Conservation (phyloP, 495 filamentous ascomycete species). For the Letharia lupina region DNA sequence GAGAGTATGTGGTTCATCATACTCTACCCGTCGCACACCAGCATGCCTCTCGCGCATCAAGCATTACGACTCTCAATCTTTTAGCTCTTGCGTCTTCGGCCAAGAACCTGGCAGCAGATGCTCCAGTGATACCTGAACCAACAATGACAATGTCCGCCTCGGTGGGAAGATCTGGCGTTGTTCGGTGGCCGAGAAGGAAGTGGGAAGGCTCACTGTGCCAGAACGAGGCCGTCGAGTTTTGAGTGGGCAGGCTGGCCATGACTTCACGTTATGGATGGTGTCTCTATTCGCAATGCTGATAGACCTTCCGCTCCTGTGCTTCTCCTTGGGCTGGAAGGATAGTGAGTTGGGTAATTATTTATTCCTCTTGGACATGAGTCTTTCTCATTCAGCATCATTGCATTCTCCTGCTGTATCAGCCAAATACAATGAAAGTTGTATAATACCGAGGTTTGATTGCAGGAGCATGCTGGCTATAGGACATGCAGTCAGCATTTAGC, state of each 20-base stretch:
- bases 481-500: too few relatives aligned
- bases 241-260: slow-evolving; percentile 28
- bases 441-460: too few relatives aligned
- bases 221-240: slow-evolving; percentile 57
- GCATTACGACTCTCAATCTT: slow-evolving; percentile 50
- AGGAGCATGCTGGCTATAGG: too few relatives aligned
- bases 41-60: slow-evolving; percentile 72
- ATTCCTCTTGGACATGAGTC: too few relatives aligned
- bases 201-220: slow-evolving; percentile 56
- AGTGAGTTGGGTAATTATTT: too few relatives aligned
- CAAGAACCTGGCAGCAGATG: slow-evolving; percentile 57
- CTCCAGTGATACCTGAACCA: slow-evolving; percentile 64
- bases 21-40: slow-evolving; percentile 69
- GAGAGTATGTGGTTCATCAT: neutral
- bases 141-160: slow-evolving; percentile 59
- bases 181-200: slow-evolving; percentile 49
- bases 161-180: slow-evolving; percentile 51
- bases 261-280: slow-evolving; percentile 1
- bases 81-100: slow-evolving; percentile 34
- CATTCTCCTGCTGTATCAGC: too few relatives aligned
- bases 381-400: too few relatives aligned
- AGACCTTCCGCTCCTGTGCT: neutral
- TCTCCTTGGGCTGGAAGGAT: too few relatives aligned
- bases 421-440: too few relatives aligned
- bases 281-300: neutral